These are phyloP conservation scores for Podila horticola DNA, from an alignment of 192 early-diverging fungal genomes.

Conservation along the genomic window DNA sequence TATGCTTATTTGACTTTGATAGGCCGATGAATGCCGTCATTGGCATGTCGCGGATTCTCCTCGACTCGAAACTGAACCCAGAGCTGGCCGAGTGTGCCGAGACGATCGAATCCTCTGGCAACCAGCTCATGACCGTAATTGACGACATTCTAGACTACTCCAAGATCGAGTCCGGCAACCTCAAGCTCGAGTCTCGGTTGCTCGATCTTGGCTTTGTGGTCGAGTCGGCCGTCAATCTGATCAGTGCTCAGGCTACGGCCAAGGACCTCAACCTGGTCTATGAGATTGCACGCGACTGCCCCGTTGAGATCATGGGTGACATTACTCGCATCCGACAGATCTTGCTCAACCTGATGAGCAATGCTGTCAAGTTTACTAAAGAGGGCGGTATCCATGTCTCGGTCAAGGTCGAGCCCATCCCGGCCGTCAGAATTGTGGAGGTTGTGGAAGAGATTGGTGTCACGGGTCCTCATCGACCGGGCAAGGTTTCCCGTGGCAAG, in stretches of 20 bases:
- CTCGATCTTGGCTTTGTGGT: slow-evolving; percentile 67
- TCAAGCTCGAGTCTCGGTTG: slow-evolving; percentile 73
- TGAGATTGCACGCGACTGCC: slow-evolving; percentile 60
- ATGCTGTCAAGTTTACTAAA: slow-evolving; percentile 66
- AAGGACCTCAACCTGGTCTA: slow-evolving; percentile 69
- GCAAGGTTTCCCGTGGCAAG: background rate
- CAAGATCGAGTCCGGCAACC: slow-evolving; percentile 82
- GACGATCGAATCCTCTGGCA: slow-evolving; percentile 56
- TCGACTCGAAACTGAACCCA: slow-evolving; percentile 76
- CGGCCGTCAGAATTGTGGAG: slow-evolving; percentile 23
- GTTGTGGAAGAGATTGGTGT: background rate
- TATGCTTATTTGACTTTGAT: background rate
- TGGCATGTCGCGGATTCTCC: slow-evolving; percentile 71
- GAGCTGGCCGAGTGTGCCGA: slow-evolving; percentile 71
- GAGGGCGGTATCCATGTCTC: slow-evolving; percentile 50
- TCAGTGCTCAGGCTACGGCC: slow-evolving; percentile 67
- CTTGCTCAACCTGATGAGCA: slow-evolving; percentile 61
- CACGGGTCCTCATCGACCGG: too few relatives aligned
- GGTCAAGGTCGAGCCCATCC: slow-evolving; percentile 31
- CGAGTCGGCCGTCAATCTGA: slow-evolving; percentile 70
- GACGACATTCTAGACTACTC: slow-evolving; percentile 74
- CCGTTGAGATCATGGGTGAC: slow-evolving; percentile 58
- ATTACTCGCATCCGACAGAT: slow-evolving; percentile 65
- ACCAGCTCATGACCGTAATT: slow-evolving; percentile 58
- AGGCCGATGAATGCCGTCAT: slow-evolving; percentile 82